Conservation (phyloP, 441 rosid species). For the Geranium incanum region DNA sequence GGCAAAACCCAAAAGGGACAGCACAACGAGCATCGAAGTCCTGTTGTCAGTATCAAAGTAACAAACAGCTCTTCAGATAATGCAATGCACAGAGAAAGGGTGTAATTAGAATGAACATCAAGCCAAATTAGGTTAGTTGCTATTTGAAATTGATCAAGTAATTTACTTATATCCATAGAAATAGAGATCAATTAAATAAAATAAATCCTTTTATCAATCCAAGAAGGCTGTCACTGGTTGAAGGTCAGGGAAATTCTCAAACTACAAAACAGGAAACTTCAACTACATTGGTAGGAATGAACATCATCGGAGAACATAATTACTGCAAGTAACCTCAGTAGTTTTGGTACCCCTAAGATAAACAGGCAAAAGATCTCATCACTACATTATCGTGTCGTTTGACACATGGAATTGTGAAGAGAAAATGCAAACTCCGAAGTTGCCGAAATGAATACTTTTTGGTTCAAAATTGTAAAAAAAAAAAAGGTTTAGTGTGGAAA, state of each 20-base stretch:
- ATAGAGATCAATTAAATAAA: not conserved
- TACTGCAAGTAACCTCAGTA: not conserved
- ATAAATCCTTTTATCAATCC: too few relatives aligned
- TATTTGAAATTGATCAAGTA: not conserved
- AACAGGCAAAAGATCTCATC: not conserved
- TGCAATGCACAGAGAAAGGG: conserved; percentile 9
- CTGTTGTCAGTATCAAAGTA: conserved; percentile 33
- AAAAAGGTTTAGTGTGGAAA: too few relatives aligned
- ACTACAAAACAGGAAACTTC: not conserved
- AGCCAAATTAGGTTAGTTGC: not conserved
- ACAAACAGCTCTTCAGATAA: not conserved
- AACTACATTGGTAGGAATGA: not conserved
- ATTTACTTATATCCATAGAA: not conserved
- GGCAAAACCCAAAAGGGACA: conserved; percentile 64
- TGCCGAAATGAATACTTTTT: too few relatives aligned
- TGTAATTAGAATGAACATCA: not conserved
- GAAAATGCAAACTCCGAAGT: too few relatives aligned
- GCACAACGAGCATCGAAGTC: conserved; percentile 77
- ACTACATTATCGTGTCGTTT: not conserved
- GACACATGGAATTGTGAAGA: too few relatives aligned
- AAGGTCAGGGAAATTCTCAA: not conserved
- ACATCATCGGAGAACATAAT: not conserved
- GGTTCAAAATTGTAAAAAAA: too few relatives aligned
- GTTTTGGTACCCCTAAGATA: not conserved
- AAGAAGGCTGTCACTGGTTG: conserved; percentile 1